phyloP scores from a whole-genome alignment of 768 basidiomycete species.

The Trametes cinnabarina region DNA sequence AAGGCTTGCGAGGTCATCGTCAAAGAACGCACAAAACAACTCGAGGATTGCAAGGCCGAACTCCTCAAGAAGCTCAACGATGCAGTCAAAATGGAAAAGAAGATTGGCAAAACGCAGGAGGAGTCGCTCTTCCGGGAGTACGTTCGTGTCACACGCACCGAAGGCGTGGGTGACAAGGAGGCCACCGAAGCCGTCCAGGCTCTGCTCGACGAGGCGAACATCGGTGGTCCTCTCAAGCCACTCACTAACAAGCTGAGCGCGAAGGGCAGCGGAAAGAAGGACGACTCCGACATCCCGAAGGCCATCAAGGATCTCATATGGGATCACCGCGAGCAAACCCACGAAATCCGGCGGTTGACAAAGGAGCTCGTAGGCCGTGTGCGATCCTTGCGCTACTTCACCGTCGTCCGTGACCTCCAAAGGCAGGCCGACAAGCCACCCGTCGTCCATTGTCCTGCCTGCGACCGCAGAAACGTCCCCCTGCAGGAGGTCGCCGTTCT shows the following conservation, averaged over 20 bases:
- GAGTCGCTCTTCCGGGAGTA: conserved; percentile 83
- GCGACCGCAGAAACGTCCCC: conserved; percentile 52
- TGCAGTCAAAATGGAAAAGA: conserved; percentile 67
- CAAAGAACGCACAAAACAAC: conserved; percentile 72
- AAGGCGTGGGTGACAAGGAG: conserved; percentile 77
- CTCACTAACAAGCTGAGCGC: conserved; percentile 15
- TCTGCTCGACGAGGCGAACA: conserved; percentile 61
- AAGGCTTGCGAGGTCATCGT: conserved; percentile 93
- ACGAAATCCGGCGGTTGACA: conserved; percentile 76
- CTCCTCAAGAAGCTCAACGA: conserved; percentile 62
- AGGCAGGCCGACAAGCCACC: conserved; percentile 63
- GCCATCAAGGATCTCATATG: conserved; percentile 63
- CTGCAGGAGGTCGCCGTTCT: conserved; percentile 76
- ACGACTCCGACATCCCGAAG: conserved; percentile 56
- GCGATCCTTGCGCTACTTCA: conserved; percentile 90
- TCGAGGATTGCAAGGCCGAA: conserved; percentile 76
- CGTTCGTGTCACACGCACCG: conserved; percentile 63
- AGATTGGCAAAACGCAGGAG: conserved; percentile 56
- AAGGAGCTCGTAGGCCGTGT: conserved; percentile 90
- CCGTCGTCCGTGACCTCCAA: conserved; percentile 85
- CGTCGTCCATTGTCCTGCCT: conserved; percentile 60
- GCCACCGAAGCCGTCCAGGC: conserved; percentile 59
- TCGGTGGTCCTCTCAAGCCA: conserved; percentile 33
- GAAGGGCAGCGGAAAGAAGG: conserved; percentile 35
- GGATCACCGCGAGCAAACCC: conserved; percentile 85